Evolutionary conservation across 2,329 filamentous ascomycete genomes (phyloP), one percentile per base, ranked within the genome.

Genomic region (Cordyceps tenuipes): DNA sequence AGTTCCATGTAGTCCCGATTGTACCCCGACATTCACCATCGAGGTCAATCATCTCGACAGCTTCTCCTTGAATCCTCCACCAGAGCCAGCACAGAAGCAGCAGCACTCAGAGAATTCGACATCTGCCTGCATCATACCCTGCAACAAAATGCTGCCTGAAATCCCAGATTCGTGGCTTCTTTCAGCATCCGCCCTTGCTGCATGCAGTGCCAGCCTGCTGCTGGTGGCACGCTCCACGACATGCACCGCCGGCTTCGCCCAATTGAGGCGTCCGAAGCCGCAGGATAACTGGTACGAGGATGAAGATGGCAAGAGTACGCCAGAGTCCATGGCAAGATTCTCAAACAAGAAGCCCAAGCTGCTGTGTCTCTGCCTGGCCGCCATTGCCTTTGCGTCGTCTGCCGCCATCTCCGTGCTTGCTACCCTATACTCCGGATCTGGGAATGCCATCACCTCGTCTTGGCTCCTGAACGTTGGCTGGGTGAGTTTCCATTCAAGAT

Each of bases 301-400:
- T 67, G 74, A 79, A 62, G 89, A 92, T 71, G 89, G 89, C 51
- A 78, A 80, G 63, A 87, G 86, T 36, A 87, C 84, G 0, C 78
- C 82, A 43, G 84, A 87, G 67, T 84, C 85, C 1, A 69, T 84
- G 57, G 77, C 79, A 21, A 77, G 76, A 39, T 91, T 86, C 68
- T 87, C 86, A 23, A 80, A 83, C 63, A 82, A 75, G 59, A 66
- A 77, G 59, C 79, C 84, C 56, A 88, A 87, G 68, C 62, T 75
- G 3, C 68, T 77, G 21, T 76, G 89, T 51, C 68, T 83, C 3
- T 31, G 83, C 3, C 77, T 82, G 19, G 80, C 83, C 0, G 60
- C 77, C 15, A 61, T 76, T 48, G 86, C 85, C 1, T 71, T 83
- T 19, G 76, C 73, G 5, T 69, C 81, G 9, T 86, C 86, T 1